Evolutionary conservation across 2,329 filamentous ascomycete species (phyloP).

Genomic region (Emericellopsis cladophorae): DNA sequence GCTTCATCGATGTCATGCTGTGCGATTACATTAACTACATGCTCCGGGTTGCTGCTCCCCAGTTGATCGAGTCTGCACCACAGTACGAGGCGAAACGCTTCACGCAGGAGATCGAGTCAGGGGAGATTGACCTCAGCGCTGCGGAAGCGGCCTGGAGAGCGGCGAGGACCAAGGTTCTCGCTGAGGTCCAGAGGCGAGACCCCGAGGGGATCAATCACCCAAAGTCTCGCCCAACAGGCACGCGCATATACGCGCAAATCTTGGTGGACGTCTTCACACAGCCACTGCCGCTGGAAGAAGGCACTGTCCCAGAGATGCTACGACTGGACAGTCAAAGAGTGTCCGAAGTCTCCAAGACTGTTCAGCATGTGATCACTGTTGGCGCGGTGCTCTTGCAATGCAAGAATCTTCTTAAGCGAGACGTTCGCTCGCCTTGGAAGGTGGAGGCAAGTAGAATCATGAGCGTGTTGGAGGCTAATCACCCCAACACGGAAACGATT

Average conservation of each 20-base stretch:
- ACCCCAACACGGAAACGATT: constrained; percentile 35
- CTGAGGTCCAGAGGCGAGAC: constrained; percentile 56
- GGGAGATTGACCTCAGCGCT: constrained; percentile 37
- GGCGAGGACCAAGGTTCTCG: constrained; percentile 49
- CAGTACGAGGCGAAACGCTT: constrained; percentile 68
- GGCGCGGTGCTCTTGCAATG: constrained; percentile 66
- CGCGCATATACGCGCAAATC: constrained; percentile 65
- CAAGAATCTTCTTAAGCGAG: constrained; percentile 73
- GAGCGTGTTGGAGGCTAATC: constrained; percentile 48
- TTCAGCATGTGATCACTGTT: constrained; percentile 52
- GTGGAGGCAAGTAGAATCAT: constrained; percentile 60
- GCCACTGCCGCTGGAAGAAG: constrained; percentile 37
- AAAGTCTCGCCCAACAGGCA: constrained; percentile 48
- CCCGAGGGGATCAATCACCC: constrained; percentile 53
- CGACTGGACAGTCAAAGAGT: constrained; percentile 55
- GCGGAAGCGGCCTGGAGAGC: constrained; percentile 56
- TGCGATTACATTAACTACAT: constrained; percentile 78
- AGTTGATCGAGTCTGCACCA: constrained; percentile 56
- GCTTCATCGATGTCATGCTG: constrained; percentile 65
- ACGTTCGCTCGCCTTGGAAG: constrained; percentile 68
- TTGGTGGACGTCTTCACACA: constrained; percentile 65
- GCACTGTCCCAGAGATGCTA: constrained; percentile 60
- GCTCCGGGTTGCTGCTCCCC: constrained; percentile 57
- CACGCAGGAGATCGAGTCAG: constrained; percentile 46
- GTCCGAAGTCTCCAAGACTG: constrained; percentile 20